Percentiles rank a stretch among this genome's conserved stretches.
phyloP scores from a whole-genome alignment of 805 yeast species.

The Scheffersomyces lignosus region DNA sequence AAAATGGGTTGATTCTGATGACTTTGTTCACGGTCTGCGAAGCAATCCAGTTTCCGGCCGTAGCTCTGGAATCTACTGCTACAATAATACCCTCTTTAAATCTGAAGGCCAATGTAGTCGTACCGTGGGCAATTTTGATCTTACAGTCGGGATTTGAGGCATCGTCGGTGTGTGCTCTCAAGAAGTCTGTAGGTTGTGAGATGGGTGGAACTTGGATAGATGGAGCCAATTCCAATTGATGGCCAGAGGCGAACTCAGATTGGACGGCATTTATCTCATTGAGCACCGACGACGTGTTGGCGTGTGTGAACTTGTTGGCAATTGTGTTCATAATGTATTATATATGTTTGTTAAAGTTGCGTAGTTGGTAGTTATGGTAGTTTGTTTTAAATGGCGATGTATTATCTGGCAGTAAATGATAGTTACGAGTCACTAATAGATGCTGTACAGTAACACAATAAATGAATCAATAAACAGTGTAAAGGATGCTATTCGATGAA shows the following conservation, averaged over 20 bases:
- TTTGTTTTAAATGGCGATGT: constrained; percentile 1
- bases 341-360: too few species aligned
- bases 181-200: constrained; percentile 84
- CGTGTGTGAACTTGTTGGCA: constrained; percentile 36
- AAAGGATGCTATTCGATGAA: too few species aligned
- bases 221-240: constrained; percentile 51
- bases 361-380: background rate
- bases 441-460: too few species aligned
- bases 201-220: constrained; percentile 75
- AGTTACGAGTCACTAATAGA: background rate
- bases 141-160: constrained; percentile 88
- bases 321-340: constrained; percentile 41
- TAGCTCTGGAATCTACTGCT: constrained; percentile 97
- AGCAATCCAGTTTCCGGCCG: constrained; percentile 97
- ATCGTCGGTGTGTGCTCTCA: constrained; percentile 98
- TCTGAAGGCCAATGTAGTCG: constrained; percentile 96
- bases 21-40: constrained; percentile 98
- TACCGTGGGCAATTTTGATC: constrained; percentile 97
- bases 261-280: constrained; percentile 30
- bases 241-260: constrained; percentile 15
- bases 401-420: background rate
- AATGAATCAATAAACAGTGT: too few species aligned
- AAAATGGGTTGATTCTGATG: constrained; percentile 90
- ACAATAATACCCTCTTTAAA: constrained; percentile 94
- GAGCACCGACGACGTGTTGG: constrained; percentile 25